Conservation (phyloP, 768 basidiomycete genomes). For the Suillus brevipes region DNA sequence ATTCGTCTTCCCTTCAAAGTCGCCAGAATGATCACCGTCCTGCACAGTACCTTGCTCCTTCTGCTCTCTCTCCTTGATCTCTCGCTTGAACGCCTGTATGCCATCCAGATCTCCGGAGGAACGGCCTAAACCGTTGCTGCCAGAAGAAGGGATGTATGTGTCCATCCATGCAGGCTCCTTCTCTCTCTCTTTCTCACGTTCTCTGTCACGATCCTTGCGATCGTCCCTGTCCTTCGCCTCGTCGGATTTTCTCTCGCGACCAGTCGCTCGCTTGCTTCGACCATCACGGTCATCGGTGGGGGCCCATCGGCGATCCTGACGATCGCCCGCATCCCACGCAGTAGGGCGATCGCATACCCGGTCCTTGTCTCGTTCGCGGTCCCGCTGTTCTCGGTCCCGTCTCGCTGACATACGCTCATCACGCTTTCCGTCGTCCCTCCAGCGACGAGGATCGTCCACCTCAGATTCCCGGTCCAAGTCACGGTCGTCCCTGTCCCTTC, state of each 20-base stretch:
- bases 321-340: conserved; percentile 52
- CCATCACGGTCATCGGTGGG: conserved; percentile 68
- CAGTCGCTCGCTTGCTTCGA: conserved; percentile 57
- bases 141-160: conserved; percentile 67
- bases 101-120: conserved; percentile 72
- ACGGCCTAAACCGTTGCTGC: conserved; percentile 56
- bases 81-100: conserved; percentile 87
- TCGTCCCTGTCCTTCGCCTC: conserved; percentile 47
- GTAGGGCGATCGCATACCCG: conserved; percentile 45
- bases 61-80: conserved; percentile 72
- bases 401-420: conserved; percentile 72
- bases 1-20: conserved; percentile 23
- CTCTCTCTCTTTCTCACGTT: conserved; percentile 61
- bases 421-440: conserved; percentile 81
- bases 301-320: conserved; percentile 52
- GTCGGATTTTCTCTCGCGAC: conserved; percentile 56
- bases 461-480: conserved; percentile 51
- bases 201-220: conserved; percentile 50
- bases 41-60: conserved; percentile 38
- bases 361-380: conserved; percentile 35
- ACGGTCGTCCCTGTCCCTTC: conserved; percentile 38
- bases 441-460: conserved; percentile 67
- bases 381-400: conserved; percentile 47
- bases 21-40: conserved; percentile 15
- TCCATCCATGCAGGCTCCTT: conserved; percentile 95